Evolutionary conservation across 257 asterid species (phyloP).

Genomic region (Nyctanthes arbortristis): DNA sequence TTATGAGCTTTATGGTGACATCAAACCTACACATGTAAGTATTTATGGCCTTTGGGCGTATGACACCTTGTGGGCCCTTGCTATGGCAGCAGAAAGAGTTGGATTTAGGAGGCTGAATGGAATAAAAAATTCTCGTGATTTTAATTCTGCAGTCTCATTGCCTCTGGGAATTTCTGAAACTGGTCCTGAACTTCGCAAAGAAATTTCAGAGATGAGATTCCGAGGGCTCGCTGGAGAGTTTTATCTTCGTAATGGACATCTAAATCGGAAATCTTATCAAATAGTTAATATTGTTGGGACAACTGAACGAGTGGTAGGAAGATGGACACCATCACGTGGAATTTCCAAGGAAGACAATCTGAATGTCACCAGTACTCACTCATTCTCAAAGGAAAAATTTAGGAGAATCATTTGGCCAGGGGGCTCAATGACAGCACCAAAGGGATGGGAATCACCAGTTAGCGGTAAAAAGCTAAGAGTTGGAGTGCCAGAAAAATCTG

Average conservation of each 20-base stretch:
- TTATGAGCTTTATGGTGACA: neutral
- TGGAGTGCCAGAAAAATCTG: constrained; percentile 30
- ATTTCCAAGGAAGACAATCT: constrained; percentile 21
- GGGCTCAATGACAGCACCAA: constrained; percentile 28
- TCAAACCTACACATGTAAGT: constrained; percentile 15
- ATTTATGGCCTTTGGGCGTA: constrained; percentile 40
- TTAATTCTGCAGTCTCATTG: constrained; percentile 13
- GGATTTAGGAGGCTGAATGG: constrained; percentile 5
- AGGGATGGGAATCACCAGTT: constrained; percentile 39
- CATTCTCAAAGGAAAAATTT: constrained; percentile 2
- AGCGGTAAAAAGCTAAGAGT: constrained; percentile 31
- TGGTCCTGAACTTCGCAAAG: constrained; percentile 29
- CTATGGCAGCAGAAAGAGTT: constrained; percentile 52
- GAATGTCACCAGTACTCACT: constrained; percentile 3
- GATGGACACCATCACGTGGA: constrained; percentile 34
- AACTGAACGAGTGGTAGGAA: constrained; percentile 35
- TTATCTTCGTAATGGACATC: constrained; percentile 24
- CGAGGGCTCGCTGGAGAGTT: constrained; percentile 34
- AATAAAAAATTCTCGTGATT: constrained; percentile 10
- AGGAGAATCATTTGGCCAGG: constrained; percentile 39
- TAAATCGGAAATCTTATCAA: constrained; percentile 21
- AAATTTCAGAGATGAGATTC: constrained; percentile 20
- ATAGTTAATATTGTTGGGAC: constrained; percentile 28
- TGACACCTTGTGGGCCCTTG: constrained; percentile 50
- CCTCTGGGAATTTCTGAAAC: constrained; percentile 21